Conservation (phyloP, 192 early-diverging fungal genomes). For the Coemansia sp. region DNA sequence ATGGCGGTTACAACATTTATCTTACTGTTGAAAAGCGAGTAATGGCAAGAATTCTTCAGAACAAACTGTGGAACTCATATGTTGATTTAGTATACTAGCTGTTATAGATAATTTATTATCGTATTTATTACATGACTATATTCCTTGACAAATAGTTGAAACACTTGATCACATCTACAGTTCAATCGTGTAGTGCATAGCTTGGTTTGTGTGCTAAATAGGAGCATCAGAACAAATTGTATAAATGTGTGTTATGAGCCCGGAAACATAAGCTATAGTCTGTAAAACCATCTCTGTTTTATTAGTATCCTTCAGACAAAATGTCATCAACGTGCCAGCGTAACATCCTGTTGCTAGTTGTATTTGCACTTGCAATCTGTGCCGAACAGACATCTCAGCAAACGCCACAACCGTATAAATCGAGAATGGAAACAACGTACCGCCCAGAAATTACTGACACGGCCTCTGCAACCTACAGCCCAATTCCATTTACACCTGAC, state of each 20-base stretch:
- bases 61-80: conserved; percentile 8
- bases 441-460: conserved; percentile 29
- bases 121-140: not conserved
- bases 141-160: not conserved
- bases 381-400: not conserved
- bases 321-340: not conserved
- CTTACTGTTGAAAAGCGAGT: not conserved
- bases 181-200: not conserved
- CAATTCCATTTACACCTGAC: conserved; percentile 42
- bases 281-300: not conserved
- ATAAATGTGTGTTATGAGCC: not conserved
- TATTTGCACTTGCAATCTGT: not conserved
- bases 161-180: not conserved
- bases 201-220: not conserved
- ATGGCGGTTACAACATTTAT: conserved; percentile 7
- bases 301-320: not conserved
- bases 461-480: conserved; percentile 21
- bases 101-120: not conserved
- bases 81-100: not conserved
- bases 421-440: conserved; percentile 34
- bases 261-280: not conserved
- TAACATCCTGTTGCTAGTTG: not conserved
- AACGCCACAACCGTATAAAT: conserved; percentile 18
- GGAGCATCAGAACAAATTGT: not conserved
- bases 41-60: conserved; percentile 4